Conservation (phyloP, 352 stramenopile species). For the Phytophthora podocarpi region DNA sequence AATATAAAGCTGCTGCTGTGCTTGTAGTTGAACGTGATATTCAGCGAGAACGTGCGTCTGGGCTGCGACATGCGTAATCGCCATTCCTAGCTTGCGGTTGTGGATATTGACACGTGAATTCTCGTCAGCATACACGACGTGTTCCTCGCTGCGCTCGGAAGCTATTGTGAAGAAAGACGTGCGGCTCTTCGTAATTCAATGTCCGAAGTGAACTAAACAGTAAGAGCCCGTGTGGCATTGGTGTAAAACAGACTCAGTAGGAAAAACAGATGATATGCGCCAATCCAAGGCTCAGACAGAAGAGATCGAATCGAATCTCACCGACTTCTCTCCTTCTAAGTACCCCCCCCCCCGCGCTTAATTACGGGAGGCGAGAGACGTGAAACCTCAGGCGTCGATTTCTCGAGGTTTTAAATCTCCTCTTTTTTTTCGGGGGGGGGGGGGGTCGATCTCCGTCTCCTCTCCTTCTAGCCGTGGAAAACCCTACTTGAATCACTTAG, state of each 20-base stretch:
- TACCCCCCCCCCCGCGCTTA: background rate
- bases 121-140: background rate
- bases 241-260: too few species aligned
- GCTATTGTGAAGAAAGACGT: too few species aligned
- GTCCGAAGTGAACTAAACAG: too few species aligned
- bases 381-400: background rate
- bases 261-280: too few species aligned
- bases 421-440: too few species aligned
- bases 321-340: too few species aligned
- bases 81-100: background rate
- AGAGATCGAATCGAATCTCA: too few species aligned
- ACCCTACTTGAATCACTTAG: too few species aligned
- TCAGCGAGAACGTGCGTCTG: background rate
- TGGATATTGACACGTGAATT: background rate
- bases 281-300: too few species aligned
- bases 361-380: background rate
- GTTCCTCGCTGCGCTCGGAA: too few species aligned
- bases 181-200: background rate
- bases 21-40: conserved; percentile 3
- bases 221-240: too few species aligned
- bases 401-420: conserved; percentile 7
- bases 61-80: conserved; percentile 2
- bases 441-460: background rate
- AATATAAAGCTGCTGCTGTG: conserved; percentile 1
- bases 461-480: background rate